Evolutionary conservation across 257 asterid species (phyloP).

Genomic region (Solanum virginianum): DNA sequence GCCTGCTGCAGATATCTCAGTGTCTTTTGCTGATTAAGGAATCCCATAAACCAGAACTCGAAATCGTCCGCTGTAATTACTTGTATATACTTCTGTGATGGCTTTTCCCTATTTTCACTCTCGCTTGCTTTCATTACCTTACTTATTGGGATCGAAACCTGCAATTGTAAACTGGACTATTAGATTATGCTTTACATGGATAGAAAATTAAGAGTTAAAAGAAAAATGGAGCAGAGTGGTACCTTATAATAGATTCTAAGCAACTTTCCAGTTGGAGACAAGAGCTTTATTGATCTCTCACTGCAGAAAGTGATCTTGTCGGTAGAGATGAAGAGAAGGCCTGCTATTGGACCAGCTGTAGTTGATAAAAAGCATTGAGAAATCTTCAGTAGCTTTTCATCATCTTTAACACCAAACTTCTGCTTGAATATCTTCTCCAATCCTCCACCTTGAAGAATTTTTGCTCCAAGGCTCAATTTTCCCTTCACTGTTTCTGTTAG

Average conservation of each 20-base stretch:
- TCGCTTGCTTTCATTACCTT: constrained; percentile 16
- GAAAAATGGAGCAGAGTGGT: background rate
- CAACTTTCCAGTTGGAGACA: too few relatives aligned
- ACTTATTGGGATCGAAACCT: constrained; percentile 22
- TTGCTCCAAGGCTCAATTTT: constrained; percentile 33
- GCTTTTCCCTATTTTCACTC: constrained; percentile 13
- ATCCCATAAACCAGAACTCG: too few relatives aligned
- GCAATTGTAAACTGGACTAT: background rate
- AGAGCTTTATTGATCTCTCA: constrained; percentile 7
- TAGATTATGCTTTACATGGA: background rate
- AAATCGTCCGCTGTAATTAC: constrained; percentile 13
- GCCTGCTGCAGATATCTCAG: too few relatives aligned
- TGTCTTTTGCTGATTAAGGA: too few relatives aligned
- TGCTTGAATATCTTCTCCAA: constrained; percentile 5
- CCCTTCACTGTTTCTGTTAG: constrained; percentile 31
- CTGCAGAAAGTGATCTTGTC: constrained; percentile 8
- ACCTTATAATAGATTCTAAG: too few relatives aligned
- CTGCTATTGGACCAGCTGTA: constrained; percentile 10
- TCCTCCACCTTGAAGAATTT: background rate
- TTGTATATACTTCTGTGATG: constrained; percentile 32
- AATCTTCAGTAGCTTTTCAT: constrained; percentile 4
- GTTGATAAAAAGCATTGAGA: constrained; percentile 15
- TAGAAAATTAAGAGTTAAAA: background rate
- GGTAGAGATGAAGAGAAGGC: constrained; percentile 6
- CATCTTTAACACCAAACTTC: background rate